phyloP scores from a whole-genome alignment of 208 protist genomes.

The Porcisia deanei region DNA sequence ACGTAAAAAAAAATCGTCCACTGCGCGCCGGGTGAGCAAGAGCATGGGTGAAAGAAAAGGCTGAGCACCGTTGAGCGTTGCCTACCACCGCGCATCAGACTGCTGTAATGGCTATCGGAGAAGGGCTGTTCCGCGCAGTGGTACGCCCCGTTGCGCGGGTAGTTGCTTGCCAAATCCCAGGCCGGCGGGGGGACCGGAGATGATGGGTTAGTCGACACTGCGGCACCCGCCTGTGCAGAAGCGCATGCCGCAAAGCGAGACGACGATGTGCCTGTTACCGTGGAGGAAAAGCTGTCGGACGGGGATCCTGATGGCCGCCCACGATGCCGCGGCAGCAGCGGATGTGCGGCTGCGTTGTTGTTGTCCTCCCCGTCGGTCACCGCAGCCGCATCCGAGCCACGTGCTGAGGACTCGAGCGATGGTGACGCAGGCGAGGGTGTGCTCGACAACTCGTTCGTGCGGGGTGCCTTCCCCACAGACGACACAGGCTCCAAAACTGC shows the following conservation, averaged over 20 bases:
- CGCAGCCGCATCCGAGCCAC: conserved; percentile 18
- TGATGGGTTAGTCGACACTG: background rate
- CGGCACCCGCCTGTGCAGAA: background rate
- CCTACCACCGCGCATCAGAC: background rate
- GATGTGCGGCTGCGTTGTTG: conserved; percentile 18
- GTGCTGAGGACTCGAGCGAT: conserved; percentile 24
- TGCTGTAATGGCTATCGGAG: conserved; percentile 20
- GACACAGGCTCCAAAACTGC: background rate
- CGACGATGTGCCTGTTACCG: background rate
- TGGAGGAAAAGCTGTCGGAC: background rate
- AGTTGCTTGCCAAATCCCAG: conserved; percentile 4
- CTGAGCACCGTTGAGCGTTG: conserved; percentile 20
- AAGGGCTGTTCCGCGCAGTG: conserved; percentile 21
- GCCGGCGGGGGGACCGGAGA: background rate
- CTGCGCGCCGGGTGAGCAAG: conserved; percentile 7
- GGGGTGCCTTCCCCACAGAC: background rate
- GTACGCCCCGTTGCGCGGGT: conserved; percentile 10
- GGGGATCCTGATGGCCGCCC: background rate
- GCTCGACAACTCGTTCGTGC: background rate
- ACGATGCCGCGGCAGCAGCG: conserved; percentile 26
- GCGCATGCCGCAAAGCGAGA: background rate
- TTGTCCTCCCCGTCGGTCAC: background rate
- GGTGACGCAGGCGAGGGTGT: conserved; percentile 7
- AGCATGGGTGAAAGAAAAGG: conserved; percentile 35
- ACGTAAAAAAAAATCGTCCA: conserved; percentile 17